Evolutionary conservation across 2,329 filamentous ascomycete species (phyloP).

Genomic region (Cytospora mali): DNA sequence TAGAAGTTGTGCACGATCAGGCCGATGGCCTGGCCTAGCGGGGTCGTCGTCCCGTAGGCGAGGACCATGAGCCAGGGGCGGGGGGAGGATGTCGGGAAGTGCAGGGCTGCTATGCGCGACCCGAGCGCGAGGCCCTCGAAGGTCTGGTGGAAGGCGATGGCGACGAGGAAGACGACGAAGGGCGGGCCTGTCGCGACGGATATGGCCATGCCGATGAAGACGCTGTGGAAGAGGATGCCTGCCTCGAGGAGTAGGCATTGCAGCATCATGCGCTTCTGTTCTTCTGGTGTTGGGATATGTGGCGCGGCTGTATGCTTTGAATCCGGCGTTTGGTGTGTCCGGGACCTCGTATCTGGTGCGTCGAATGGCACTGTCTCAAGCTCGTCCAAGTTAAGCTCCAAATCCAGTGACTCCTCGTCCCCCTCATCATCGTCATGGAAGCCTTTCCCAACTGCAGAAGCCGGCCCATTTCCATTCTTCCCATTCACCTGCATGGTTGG

Average conservation of each 20-base stretch:
- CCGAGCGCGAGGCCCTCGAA: slow-evolving; percentile 88
- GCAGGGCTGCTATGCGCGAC: slow-evolving; percentile 79
- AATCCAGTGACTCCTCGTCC: slow-evolving; percentile 48
- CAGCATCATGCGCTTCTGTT: slow-evolving; percentile 68
- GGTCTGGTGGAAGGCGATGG: slow-evolving; percentile 83
- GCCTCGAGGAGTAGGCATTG: slow-evolving; percentile 82
- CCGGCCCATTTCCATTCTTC: slow-evolving; percentile 26
- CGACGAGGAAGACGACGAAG: slow-evolving; percentile 78
- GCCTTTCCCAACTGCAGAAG: slow-evolving; percentile 33
- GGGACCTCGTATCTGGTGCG: slow-evolving; percentile 28
- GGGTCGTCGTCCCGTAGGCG: slow-evolving; percentile 76
- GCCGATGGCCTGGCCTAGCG: slow-evolving; percentile 81
- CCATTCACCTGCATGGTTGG: slow-evolving; percentile 38
- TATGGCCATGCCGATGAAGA: slow-evolving; percentile 87
- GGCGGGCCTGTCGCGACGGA: slow-evolving; percentile 79
- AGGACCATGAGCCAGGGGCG: slow-evolving; percentile 85
- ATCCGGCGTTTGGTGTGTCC: slow-evolving; percentile 29
- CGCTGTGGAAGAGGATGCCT: slow-evolving; percentile 80
- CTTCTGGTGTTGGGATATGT: slow-evolving; percentile 49
- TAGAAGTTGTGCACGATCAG: slow-evolving; percentile 78
- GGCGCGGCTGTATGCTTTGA: slow-evolving; percentile 31
- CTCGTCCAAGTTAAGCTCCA: slow-evolving; percentile 64
- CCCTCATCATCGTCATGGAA: slow-evolving; percentile 39
- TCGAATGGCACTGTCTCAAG: slow-evolving; percentile 45
- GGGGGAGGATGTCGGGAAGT: slow-evolving; percentile 72